phyloP scores from a whole-genome alignment of 495 filamentous ascomycete genomes.

The Aspergillus affinis region DNA sequence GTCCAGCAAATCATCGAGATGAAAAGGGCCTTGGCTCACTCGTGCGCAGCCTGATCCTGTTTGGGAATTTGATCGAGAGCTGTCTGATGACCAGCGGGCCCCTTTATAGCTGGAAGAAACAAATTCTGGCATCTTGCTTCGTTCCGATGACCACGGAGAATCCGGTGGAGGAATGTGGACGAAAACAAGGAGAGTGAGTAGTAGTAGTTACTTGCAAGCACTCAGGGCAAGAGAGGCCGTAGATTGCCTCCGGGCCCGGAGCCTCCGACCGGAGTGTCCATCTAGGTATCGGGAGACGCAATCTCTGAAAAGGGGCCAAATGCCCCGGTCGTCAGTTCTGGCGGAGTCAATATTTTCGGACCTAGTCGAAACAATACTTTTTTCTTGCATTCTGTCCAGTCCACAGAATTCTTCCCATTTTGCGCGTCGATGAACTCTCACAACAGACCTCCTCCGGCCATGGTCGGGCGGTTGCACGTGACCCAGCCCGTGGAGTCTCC shows the following conservation, averaged over 20 bases:
- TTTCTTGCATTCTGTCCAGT: too few species aligned
- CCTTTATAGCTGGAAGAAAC: background rate
- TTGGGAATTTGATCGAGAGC: background rate
- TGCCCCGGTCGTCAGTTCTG: too few species aligned
- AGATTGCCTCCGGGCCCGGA: too few species aligned
- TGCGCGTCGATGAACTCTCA: background rate
- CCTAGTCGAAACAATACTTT: background rate
- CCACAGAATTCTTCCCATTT: background rate
- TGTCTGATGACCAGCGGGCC: background rate
- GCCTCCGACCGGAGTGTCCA: slow-evolving; percentile 16
- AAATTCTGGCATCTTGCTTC: background rate
- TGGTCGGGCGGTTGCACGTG: background rate
- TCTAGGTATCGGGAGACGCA: too few species aligned
- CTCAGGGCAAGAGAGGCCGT: too few species aligned
- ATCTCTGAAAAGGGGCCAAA: too few species aligned
- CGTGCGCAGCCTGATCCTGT: too few species aligned
- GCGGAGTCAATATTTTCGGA: background rate
- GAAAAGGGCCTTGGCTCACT: too few species aligned
- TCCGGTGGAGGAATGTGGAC: background rate
- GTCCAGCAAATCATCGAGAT: too few species aligned
- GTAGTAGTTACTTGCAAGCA: too few species aligned
- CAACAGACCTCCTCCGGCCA: background rate
- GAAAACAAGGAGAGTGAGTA: too few species aligned
- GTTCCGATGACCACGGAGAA: background rate
- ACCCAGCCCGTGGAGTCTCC: background rate